These are phyloP conservation scores for Yarrowia sp. DNA, from an alignment of 805 yeast genomes.

Conservation along the genomic window DNA sequence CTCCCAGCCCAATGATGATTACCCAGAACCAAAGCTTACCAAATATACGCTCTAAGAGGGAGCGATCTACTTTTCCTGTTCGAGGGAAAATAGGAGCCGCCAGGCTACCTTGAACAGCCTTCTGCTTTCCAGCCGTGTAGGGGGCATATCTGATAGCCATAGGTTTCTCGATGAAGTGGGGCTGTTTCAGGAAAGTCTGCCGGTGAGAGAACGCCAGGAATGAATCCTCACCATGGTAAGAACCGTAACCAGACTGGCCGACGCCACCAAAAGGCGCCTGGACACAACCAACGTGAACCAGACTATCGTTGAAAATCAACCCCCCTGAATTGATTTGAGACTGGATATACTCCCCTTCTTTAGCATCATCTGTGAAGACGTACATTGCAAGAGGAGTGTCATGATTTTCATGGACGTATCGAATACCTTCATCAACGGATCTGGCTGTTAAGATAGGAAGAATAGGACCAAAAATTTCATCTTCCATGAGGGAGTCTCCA, in stretches of 20 bases:
- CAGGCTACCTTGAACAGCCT: constrained; percentile 8
- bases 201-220: constrained; percentile 74
- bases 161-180: constrained; percentile 65
- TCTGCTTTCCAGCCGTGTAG: constrained; percentile 43
- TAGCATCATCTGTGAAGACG: constrained; percentile 59
- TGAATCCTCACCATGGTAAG: constrained; percentile 77
- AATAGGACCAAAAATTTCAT: constrained; percentile 84
- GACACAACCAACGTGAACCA: constrained; percentile 70
- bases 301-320: constrained; percentile 68
- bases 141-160: constrained; percentile 74
- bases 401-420: constrained; percentile 54
- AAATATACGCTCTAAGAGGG: constrained; percentile 22
- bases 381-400: constrained; percentile 85
- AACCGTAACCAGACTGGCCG: constrained; percentile 81
- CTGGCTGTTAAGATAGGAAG: constrained; percentile 70
- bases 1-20: constrained; percentile 6
- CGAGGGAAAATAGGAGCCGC: constrained; percentile 16
- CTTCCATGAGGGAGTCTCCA: constrained; percentile 72
- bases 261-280: constrained; percentile 89
- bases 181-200: constrained; percentile 69
- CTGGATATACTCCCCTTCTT: constrained; percentile 60
- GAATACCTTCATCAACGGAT: constrained; percentile 44
- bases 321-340: constrained; percentile 73
- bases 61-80: constrained; percentile 9
- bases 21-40: constrained; percentile 33